These are phyloP conservation scores for Ceratobasidium sp. DNA, from an alignment of 1,284 basidiomycete species.

Conservation along the genomic window DNA sequence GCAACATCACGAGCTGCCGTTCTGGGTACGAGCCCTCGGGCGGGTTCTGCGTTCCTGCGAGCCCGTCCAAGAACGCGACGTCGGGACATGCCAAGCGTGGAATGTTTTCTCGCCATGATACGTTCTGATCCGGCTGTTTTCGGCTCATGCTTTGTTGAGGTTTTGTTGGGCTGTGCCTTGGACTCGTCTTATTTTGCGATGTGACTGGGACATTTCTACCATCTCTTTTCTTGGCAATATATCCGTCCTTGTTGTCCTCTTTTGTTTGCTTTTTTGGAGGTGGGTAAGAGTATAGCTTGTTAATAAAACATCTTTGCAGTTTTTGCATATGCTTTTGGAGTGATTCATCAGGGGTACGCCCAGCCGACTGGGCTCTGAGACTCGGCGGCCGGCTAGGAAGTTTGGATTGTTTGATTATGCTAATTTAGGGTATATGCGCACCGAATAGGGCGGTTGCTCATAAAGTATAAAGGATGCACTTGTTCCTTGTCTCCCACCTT, in stretches of 20 bases:
- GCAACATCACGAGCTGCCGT: constrained; percentile 6
- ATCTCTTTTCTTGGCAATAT: background rate
- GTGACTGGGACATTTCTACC: background rate
- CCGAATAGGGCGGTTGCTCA: too few relatives aligned
- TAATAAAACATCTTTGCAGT: background rate
- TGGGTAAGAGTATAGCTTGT: too few relatives aligned
- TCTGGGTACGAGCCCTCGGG: background rate
- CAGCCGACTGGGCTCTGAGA: too few relatives aligned
- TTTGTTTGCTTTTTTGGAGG: background rate
- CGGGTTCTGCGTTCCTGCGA: constrained; percentile 8
- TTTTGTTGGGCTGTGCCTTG: background rate
- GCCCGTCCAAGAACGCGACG: constrained; percentile 5
- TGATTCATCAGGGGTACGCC: too few relatives aligned
- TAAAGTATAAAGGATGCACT: too few relatives aligned
- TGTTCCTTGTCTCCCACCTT: too few relatives aligned
- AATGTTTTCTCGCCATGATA: constrained; percentile 12
- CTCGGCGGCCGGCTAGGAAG: too few relatives aligned
- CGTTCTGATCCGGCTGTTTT: constrained; percentile 2
- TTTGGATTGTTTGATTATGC: too few relatives aligned
- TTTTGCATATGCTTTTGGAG: too few relatives aligned
- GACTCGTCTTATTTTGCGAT: background rate
- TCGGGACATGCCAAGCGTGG: constrained; percentile 15
- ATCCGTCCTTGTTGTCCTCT: background rate
- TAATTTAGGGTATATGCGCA: too few relatives aligned
- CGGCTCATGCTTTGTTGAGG: background rate